A percentile compares a stretch with the other conserved stretches of the same genome.
These are phyloP conservation scores for Zostera marina DNA, from an alignment of 116 monocot species.

Conservation along the genomic window DNA sequence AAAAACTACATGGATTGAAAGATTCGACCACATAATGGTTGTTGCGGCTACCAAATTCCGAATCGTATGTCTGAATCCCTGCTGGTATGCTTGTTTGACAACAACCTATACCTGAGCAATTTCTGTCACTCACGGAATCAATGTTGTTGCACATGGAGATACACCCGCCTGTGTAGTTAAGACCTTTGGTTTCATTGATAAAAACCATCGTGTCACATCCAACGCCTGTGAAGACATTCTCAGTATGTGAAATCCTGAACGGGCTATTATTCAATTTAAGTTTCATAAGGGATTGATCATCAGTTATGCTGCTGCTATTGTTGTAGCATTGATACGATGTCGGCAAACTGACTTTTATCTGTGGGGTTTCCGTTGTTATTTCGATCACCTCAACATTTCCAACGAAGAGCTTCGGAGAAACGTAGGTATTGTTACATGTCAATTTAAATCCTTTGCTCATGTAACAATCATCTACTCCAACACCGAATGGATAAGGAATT, in stretches of 20 bases:
- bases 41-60: not conserved
- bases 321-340: not conserved
- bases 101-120: constrained; percentile 11
- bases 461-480: constrained; percentile 4
- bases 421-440: constrained; percentile 1
- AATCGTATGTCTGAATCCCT: not conserved
- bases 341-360: not conserved
- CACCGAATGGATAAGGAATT: constrained; percentile 20
- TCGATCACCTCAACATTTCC: not conserved
- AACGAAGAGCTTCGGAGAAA: not conserved
- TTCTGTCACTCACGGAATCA: not conserved
- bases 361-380: not conserved
- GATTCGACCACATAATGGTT: not conserved
- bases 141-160: not conserved
- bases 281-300: not conserved
- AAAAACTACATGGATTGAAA: constrained; percentile 13
- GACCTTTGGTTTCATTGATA: not conserved
- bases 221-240: constrained; percentile 14
- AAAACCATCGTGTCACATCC: constrained; percentile 12
- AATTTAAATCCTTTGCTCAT: not conserved
- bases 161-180: constrained; percentile 2
- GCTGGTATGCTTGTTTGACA: constrained; percentile 7
- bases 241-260: constrained; percentile 8
- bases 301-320: not conserved
- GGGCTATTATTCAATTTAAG: not conserved